Base-by-base conservation (phyloP, 805 yeast species). In the Saturnispora besseyi region DNA sequence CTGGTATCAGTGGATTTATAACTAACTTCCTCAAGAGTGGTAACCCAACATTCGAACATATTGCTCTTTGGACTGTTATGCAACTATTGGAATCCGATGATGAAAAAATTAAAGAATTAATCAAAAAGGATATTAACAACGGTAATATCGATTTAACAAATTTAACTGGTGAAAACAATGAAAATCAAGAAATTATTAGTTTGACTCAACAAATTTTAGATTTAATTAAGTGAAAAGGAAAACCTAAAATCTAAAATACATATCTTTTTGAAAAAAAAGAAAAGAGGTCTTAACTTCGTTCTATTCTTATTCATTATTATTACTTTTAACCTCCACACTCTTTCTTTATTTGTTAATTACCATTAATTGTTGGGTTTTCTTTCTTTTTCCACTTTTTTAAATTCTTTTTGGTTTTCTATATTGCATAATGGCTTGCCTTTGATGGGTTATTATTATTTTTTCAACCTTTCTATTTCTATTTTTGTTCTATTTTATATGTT, bases 21-120 rank as follows among this genome's bases (percentile, higher is more conserved):
- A 73, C 80, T 33, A 73, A 90, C 59, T 93, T 91, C 64, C 73
- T 93, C 61, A 81, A 80, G 54, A 79, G 88, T 60, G 84, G 84
- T 38, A 93, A 90, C 64, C 84, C 95, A 12, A 93, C 98, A 0
- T 93, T 93, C 67, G 98, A 93, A 69, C 99, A 93, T 65, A 93
- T 93, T 68, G 96, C 98, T 1, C 77, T 90, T 53, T 93, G 99
- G 99, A 91, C 96, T 41, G 84, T 90, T 57, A 74, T 91, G 58
- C 99, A 93, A 69, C 75, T 93, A 55, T 76, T 93, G 56, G 99
- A 93, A 67, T 82, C 95, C 53, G 87, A 84, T 59, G 86, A 89
- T 62, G 65, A 67, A 48, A 81, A 81, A 62, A 72, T 84, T 59
- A 75, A 74, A 55, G 53, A 58, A 4, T 63, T 56, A 48, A 58